Conservation (phyloP, 345 rosid genomes). For the Erodium maritimum region DNA sequence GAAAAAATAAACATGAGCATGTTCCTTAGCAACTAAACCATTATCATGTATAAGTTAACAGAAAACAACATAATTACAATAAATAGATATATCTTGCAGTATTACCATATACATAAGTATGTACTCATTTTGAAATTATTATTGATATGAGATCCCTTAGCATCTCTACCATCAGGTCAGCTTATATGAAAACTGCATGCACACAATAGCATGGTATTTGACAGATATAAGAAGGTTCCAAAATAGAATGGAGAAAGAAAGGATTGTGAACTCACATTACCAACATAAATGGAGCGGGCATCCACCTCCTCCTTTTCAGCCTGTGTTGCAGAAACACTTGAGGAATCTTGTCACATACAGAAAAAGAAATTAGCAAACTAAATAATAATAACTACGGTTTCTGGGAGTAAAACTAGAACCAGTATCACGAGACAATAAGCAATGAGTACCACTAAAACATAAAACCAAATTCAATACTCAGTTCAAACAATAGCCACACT, state of each 20-base stretch:
- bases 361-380: constrained; percentile 1
- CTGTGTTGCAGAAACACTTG: constrained; percentile 47
- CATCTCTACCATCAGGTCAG: neutral
- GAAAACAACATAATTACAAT: too few relatives aligned
- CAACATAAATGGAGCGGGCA: constrained; percentile 87
- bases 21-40: too few relatives aligned
- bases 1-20: too few relatives aligned
- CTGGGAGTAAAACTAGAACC: neutral
- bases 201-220: neutral
- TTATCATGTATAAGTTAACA: too few relatives aligned
- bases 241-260: constrained; percentile 8
- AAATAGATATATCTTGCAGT: too few relatives aligned
- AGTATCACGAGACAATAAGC: neutral
- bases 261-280: constrained; percentile 66
- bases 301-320: constrained; percentile 99
- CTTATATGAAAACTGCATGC: neutral
- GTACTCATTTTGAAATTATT: too few relatives aligned
- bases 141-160: too few relatives aligned
- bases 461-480: neutral
- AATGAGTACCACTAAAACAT: neutral
- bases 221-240: neutral
- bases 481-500: neutral
- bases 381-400: neutral
- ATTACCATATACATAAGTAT: too few relatives aligned
- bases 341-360: constrained; percentile 45